phyloP scores from a whole-genome alignment of 495 filamentous ascomycete species.

The Aspergillus bertholletiae region DNA sequence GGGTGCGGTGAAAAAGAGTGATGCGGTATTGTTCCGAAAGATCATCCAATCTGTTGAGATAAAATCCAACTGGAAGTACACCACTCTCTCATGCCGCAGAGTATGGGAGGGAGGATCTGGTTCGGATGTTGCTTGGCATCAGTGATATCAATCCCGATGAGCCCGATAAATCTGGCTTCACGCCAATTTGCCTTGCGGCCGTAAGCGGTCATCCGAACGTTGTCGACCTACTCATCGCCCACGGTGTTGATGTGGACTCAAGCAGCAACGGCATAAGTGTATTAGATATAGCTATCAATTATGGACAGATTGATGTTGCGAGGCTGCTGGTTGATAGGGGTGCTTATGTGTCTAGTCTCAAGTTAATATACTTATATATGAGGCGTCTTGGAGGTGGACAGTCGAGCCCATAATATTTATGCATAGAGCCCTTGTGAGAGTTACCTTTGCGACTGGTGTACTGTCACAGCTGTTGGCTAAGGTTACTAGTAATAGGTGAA shows the following conservation, averaged over 20 bases:
- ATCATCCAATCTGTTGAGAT: too few species aligned
- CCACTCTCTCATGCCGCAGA: neutral
- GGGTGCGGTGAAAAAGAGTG: too few species aligned
- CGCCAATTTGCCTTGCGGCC: neutral
- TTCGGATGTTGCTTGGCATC: neutral
- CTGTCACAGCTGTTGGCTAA: neutral
- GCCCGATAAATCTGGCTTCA: neutral
- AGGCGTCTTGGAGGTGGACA: too few species aligned
- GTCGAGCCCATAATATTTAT: neutral
- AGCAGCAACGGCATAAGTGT: too few species aligned
- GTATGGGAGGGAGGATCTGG: neutral
- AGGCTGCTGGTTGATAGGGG: too few species aligned
- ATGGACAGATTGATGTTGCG: too few species aligned
- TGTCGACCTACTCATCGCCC: neutral
- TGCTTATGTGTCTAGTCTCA: too few species aligned
- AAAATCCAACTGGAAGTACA: too few species aligned
- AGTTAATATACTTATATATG: too few species aligned
- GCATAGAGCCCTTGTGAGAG: neutral
- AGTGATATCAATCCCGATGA: neutral
- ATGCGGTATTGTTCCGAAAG: too few species aligned
- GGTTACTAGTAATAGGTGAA: too few species aligned
- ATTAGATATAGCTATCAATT: too few species aligned
- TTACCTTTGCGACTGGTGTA: neutral
- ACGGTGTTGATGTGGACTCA: neutral
- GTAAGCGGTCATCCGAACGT: neutral